Evolutionary conservation across 1,139 yeast species (phyloP).

Genomic region (Lodderomyces oxycetoniae): DNA sequence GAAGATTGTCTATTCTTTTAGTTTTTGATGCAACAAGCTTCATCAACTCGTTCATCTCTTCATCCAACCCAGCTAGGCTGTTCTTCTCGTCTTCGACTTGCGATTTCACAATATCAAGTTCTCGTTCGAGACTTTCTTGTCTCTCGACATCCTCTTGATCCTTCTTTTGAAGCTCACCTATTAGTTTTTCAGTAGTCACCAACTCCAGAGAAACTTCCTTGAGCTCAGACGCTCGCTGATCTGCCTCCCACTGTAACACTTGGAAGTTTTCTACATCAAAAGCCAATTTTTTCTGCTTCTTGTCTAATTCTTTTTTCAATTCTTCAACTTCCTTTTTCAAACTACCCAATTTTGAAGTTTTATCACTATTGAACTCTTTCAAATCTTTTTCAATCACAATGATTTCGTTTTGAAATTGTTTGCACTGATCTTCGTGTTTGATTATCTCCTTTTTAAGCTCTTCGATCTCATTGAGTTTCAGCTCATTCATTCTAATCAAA

Average conservation of each 20-base stretch:
- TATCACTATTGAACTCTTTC: slow-evolving; percentile 73
- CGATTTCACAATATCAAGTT: slow-evolving; percentile 34
- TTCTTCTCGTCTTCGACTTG: slow-evolving; percentile 60
- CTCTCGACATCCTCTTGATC: slow-evolving; percentile 23
- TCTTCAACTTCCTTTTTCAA: slow-evolving; percentile 51
- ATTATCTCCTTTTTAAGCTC: slow-evolving; percentile 37
- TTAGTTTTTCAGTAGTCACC: slow-evolving; percentile 25
- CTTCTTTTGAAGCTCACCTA: slow-evolving; percentile 39
- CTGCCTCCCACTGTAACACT: slow-evolving; percentile 63
- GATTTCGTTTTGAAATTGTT: slow-evolving; percentile 41
- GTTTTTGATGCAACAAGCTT: slow-evolving; percentile 48
- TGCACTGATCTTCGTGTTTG: slow-evolving; percentile 26
- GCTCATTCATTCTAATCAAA: slow-evolving; percentile 47
- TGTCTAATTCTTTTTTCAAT: slow-evolving; percentile 33
- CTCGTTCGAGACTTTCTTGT: slow-evolving; percentile 23
- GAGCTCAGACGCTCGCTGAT: slow-evolving; percentile 61
- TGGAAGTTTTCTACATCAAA: slow-evolving; percentile 54
- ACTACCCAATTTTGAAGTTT: slow-evolving; percentile 72
- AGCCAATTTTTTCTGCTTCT: slow-evolving; percentile 42
- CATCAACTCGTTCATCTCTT: slow-evolving; percentile 68
- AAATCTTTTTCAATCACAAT: slow-evolving; percentile 66
- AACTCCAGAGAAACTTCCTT: slow-evolving; percentile 41
- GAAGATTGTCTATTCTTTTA: slow-evolving; percentile 45
- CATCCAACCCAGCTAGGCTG: slow-evolving; percentile 65
- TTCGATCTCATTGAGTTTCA: slow-evolving; percentile 47